These are phyloP conservation scores for Macrocybe gigantea DNA, from an alignment of 768 basidiomycete genomes.

Conservation along the genomic window DNA sequence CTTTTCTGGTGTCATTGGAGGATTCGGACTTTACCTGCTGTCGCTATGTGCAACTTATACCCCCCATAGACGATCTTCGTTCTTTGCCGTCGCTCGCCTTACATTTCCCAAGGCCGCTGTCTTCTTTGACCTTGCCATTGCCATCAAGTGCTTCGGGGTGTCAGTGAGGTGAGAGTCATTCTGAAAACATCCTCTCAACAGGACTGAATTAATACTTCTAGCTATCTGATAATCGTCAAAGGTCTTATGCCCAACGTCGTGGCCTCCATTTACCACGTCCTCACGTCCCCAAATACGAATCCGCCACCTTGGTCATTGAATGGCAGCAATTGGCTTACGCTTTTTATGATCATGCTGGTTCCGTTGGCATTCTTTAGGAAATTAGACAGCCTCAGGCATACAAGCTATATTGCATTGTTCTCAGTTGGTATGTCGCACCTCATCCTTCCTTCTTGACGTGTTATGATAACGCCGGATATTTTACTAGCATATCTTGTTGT, in stretches of 20 bases:
- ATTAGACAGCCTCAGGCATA: constrained; percentile 82
- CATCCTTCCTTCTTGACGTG: not conserved
- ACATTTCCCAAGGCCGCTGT: constrained; percentile 86
- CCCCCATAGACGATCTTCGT: constrained; percentile 71
- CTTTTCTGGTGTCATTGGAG: constrained; percentile 70
- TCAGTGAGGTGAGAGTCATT: constrained; percentile 65
- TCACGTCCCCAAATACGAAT: constrained; percentile 54
- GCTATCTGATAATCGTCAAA: constrained; percentile 90
- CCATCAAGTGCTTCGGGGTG: constrained; percentile 95
- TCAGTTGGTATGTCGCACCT: constrained; percentile 63
- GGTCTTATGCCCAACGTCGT: constrained; percentile 91
- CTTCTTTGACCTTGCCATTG: constrained; percentile 92
- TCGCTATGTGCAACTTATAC: constrained; percentile 77
- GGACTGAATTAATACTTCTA: constrained; percentile 17
- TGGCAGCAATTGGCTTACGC: constrained; percentile 76
- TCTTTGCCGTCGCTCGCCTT: constrained; percentile 76
- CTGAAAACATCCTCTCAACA: constrained; percentile 1
- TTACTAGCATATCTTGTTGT: constrained; percentile 64
- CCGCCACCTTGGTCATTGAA: constrained; percentile 75
- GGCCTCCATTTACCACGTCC: constrained; percentile 71
- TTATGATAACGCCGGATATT: not conserved
- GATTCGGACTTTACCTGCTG: constrained; percentile 86
- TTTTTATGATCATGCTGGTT: constrained; percentile 70
- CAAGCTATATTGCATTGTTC: constrained; percentile 87
- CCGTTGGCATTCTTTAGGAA: constrained; percentile 81